Evolutionary conservation across 257 asterid genomes (phyloP), one percentile per base, ranked within the genome.

Genomic region (Petunia axillaris): DNA sequence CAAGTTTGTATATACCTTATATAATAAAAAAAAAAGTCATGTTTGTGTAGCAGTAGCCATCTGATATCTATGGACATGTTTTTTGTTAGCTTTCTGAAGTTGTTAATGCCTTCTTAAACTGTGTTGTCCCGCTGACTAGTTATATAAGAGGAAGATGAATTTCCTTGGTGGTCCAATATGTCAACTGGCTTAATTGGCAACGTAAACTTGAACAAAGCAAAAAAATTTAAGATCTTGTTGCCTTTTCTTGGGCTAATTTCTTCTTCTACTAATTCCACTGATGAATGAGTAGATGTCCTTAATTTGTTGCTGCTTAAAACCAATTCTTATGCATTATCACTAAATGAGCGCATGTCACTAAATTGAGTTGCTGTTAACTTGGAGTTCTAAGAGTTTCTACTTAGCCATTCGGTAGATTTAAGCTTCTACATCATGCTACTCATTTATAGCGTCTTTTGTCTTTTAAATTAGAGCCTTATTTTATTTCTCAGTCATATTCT

Each of bases 241-340:
- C 35, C 77, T 48, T 68, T 68, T 16, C 75, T 68, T 68, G 16
- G 38, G 16, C 58, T 16, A n/a, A 44, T 16, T 68, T 68, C 58
- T 44, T 43, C 1, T 40, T 68, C 58, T 68, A 68, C 46, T 46
- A 68, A 55, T 44, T 68, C 76, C 58, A 44, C 43, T 67, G 76
- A 25, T 44, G 76, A 68, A 37, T 68, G 41, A 43, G 55, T 68
- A 44, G 57, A 4, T 68, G 41, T 67, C 75, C 8, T 35, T 67
- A 67, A n/a, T 67, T 48, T 70, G 59, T 46, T 70, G 25, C 43
- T 52, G 11, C 11, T 0, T 71, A 71, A 5, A 10, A 14, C 44
- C 25, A 35, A 71, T 71, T 71, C 50, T 5, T 71, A 5, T 48
- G 60, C 52, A 48, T 44, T 71, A 35, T 71, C 60, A 71, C 62